Percentiles rank a stretch among this genome's conserved stretches.
phyloP scores from a whole-genome alignment of 257 asterid species.

The Striga asiatica region DNA sequence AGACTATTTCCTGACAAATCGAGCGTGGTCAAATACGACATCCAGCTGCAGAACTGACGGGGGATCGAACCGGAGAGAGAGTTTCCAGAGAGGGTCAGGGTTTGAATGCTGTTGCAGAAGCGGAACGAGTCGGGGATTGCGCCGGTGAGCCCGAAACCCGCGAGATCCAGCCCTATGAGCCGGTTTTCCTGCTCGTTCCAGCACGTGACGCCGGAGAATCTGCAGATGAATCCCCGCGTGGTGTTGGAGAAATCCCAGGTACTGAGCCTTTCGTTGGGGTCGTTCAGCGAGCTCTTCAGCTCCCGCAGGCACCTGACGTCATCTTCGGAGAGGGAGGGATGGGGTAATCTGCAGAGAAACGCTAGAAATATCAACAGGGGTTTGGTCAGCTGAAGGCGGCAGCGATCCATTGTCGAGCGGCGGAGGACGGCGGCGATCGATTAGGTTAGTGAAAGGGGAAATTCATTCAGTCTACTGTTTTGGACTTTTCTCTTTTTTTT shows the following conservation, averaged over 20 bases:
- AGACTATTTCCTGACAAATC: conserved; percentile 61
- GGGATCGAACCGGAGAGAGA: conserved; percentile 65
- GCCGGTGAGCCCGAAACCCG: conserved; percentile 32
- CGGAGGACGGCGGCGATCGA: neutral
- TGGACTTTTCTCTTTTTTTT: conserved; percentile 9
- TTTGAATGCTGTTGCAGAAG: conserved; percentile 46
- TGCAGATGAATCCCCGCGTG: conserved; percentile 41
- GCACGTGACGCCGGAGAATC: conserved; percentile 43
- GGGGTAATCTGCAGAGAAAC: conserved; percentile 4
- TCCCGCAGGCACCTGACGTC: conserved; percentile 44
- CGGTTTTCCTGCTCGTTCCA: conserved; percentile 62
- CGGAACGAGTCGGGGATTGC: conserved; percentile 35
- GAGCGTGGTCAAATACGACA: conserved; percentile 60
- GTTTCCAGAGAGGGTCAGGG: conserved; percentile 64
- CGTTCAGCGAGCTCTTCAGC: conserved; percentile 33
- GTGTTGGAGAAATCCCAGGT: conserved; percentile 43
- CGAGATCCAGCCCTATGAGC: conserved; percentile 31
- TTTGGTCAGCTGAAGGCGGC: conserved; percentile 9
- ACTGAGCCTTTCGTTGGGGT: conserved; percentile 30
- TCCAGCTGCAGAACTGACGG: conserved; percentile 57
- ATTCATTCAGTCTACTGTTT: neutral
- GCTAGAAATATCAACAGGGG: conserved; percentile 10
- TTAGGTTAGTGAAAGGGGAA: neutral
- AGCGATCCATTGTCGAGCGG: conserved; percentile 13
- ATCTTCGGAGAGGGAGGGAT: conserved; percentile 26